Evolutionary conservation across 1,139 yeast species (phyloP), one percentile per base, ranked within the genome.

Genomic region (Arxiozyma slooffiae): DNA sequence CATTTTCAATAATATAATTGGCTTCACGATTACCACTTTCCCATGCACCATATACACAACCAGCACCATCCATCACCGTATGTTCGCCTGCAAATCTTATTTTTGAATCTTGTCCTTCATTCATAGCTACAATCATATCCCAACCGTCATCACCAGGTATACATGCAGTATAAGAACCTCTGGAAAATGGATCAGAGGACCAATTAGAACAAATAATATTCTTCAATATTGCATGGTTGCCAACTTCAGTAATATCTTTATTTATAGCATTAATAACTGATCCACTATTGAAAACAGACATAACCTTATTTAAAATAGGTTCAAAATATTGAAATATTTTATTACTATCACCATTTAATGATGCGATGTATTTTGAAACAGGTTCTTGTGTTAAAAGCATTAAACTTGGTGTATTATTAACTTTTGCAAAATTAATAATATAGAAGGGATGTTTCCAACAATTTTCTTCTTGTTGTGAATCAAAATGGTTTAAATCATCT

Each of bases 31-130:
- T 66, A 1, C 95, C 96, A 60, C 87, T 78, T 56, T 68, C 66
- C 78, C 84, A 80, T 14, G 89, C 88, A 40, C 89, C 87, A 67
- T 87, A 92, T 6, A 82, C 89, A 68, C 95, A 86, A 0, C 95
- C 96, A 38, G 83, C 81, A 7, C 95, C 95, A 53, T 83, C 87
- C 58, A 75, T 68, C 23, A 78, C 76, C 1, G 94, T 80, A 61
- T 85, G 95, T 64, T 87, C 96, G 11, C 96, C 96, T 0, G 95
- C 95, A 70, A 87, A 87, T 48, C 92, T 71, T 6, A 87, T 71
- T 17, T 74, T 68, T 1, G 66, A 63, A 38, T 81, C 85, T 43
- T 71, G 72, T 0, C 85, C 86, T 34, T 77, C 75, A 38, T 76
- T 74, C 50, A 85, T 71, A 6, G 82, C 77, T 7, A 81, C 65